Percentiles rank a stretch among this genome's conserved stretches.
Conservation (phyloP, 2,329 filamentous ascomycete species). For the Knufia petricola region DNA sequence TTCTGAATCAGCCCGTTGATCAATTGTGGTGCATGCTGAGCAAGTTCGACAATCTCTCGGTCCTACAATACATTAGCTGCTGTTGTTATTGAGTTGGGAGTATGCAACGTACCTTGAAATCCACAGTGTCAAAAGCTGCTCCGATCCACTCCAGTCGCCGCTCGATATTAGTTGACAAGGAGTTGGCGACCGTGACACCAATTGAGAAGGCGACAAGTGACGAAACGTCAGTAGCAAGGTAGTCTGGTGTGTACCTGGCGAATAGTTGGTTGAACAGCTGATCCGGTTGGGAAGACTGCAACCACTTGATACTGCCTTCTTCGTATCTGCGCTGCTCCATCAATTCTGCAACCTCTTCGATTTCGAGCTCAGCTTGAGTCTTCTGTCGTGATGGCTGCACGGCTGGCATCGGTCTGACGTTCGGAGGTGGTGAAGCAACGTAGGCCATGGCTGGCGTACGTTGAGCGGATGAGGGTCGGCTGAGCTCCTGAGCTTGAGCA, state of each 20-base stretch:
- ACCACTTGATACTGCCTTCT: constrained; percentile 45
- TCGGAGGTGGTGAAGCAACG: constrained; percentile 15
- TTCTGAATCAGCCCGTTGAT: constrained; percentile 40
- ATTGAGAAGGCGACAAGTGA: constrained; percentile 52
- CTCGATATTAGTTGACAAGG: constrained; percentile 43
- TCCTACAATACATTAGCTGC: constrained; percentile 18
- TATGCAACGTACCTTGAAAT: constrained; percentile 41
- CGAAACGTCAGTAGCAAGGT: constrained; percentile 43
- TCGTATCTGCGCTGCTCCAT: constrained; percentile 34
- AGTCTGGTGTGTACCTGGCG: constrained; percentile 46
- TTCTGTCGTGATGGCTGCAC: constrained; percentile 21
- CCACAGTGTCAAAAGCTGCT: constrained; percentile 44
- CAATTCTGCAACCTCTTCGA: constrained; percentile 33
- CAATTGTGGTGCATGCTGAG: constrained; percentile 19
- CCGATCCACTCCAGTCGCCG: constrained; percentile 52
- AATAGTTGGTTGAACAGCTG: constrained; percentile 56
- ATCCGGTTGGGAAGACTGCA: constrained; percentile 50
- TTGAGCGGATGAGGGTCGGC: constrained; percentile 5
- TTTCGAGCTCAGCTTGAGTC: constrained; percentile 32
- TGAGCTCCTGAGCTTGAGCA: constrained; percentile 15
- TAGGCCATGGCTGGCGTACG: constrained; percentile 13
- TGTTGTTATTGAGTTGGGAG: no score
- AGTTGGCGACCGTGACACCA: constrained; percentile 51
- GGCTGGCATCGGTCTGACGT: constrained; percentile 18
- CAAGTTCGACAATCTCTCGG: constrained; percentile 21